Percentiles rank a stretch among this genome's conserved stretches.
These are phyloP conservation scores for Eremochloa ophiuroides DNA, from an alignment of 176 grass and related monocot genomes.

Conservation along the genomic window DNA sequence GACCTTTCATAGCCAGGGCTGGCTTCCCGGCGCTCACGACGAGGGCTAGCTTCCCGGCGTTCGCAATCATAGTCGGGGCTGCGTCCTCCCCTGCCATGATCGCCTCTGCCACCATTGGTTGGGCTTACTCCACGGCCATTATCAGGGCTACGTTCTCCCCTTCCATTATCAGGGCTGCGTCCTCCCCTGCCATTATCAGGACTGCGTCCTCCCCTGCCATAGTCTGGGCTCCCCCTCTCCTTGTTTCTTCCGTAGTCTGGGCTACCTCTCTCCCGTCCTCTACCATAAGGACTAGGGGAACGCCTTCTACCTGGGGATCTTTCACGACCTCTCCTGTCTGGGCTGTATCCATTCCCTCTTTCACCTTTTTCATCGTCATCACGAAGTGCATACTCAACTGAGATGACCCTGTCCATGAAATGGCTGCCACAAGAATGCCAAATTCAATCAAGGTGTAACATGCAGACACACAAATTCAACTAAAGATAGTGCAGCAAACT, in stretches of 20 bases:
- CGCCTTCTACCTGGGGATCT: slow-evolving; percentile 67
- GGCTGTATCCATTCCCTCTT: slow-evolving; percentile 73
- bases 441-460: not conserved
- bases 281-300: slow-evolving; percentile 72
- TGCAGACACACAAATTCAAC: not conserved
- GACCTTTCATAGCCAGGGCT: slow-evolving; percentile 59
- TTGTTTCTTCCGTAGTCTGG: slow-evolving; percentile 55
- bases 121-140: slow-evolving; percentile 23
- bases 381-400: slow-evolving; percentile 90
- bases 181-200: slow-evolving; percentile 51
- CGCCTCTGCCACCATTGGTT: too few relatives aligned
- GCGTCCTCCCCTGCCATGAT: slow-evolving; percentile 29
- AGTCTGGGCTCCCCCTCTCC: slow-evolving; percentile 60
- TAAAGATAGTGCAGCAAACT: not conserved
- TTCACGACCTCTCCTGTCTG: slow-evolving; percentile 72
- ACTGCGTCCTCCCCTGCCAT: slow-evolving; percentile 61
- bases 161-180: slow-evolving; percentile 2
- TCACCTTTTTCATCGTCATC: slow-evolving; percentile 91
- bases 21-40: slow-evolving; percentile 34
- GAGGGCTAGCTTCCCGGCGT: too few relatives aligned
- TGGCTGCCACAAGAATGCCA: slow-evolving; percentile 43
- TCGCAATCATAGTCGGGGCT: slow-evolving; percentile 40
- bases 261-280: slow-evolving; percentile 65
- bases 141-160: too few relatives aligned
- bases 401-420: slow-evolving; percentile 88